phyloP scores from a whole-genome alignment of 2,329 filamentous ascomycete species.

The Aspergillus ruber region DNA sequence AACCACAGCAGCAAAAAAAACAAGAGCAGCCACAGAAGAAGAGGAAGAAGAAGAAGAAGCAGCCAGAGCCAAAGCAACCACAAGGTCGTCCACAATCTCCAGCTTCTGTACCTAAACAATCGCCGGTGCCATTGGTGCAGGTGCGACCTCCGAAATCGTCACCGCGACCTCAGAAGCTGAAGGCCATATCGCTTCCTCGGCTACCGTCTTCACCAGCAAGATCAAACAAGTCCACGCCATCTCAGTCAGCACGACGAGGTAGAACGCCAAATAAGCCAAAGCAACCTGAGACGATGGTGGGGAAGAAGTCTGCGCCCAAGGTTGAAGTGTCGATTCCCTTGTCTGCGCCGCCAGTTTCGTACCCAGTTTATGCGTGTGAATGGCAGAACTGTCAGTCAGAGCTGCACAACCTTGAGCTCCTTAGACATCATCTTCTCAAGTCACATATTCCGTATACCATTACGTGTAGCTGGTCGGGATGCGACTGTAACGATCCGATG shows the following conservation, averaged over 20 bases:
- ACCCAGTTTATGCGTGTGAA: constrained; percentile 48
- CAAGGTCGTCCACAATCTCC: background rate
- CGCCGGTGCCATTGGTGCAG: too few relatives aligned
- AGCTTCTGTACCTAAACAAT: too few relatives aligned
- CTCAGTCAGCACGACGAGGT: background rate
- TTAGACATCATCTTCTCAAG: constrained; percentile 55
- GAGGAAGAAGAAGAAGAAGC: background rate
- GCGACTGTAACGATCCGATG: constrained; percentile 10
- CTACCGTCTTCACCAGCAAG: background rate
- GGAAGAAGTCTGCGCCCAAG: constrained; percentile 12
- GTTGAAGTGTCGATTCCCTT: constrained; percentile 15
- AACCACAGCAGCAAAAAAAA: background rate
- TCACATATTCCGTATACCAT: constrained; percentile 40
- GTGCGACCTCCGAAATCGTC: too few relatives aligned
- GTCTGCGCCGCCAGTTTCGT: constrained; percentile 13
- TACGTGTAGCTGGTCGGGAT: constrained; percentile 21
- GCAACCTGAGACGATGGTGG: constrained; percentile 7
- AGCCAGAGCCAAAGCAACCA: background rate
- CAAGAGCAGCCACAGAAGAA: background rate
- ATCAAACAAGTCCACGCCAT: background rate
- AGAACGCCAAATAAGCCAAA: background rate
- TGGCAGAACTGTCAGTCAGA: constrained; percentile 54
- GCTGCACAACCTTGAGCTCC: constrained; percentile 55
- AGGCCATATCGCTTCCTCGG: too few relatives aligned
- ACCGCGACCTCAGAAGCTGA: too few relatives aligned